Base-by-base conservation (phyloP, 176 grass and related monocot species). In the Musa itinerans region DNA sequence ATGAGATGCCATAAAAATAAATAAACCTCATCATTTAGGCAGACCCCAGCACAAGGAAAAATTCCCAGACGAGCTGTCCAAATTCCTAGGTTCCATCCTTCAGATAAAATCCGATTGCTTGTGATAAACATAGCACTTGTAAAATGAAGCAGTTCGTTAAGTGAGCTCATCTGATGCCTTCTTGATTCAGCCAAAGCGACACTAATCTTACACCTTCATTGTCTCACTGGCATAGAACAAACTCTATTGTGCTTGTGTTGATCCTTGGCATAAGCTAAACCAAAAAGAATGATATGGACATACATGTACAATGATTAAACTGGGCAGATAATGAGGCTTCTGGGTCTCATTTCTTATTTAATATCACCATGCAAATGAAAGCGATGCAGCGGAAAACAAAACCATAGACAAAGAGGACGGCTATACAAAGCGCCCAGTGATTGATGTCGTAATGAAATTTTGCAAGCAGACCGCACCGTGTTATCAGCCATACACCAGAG, bases 401-500 rank as follows among this genome's bases (percentile, higher is more conserved):
- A 51, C 94, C 94, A 52, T 98, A 98, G 15, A 90, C 68, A 78
- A 98, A 87, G 62, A 98, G 80, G 75, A 98, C 48, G 3, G 79
- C 53, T 73, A 98, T 84, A 53, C 90, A 93, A 14, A 98, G 78
- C 3, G 52, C 34, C 90, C 87, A 89, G 48, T 98, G 59, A 27
- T 93, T 74, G 61, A 98, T 98, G 61, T 91, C 21, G 4, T 91
- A 98, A 50, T 75, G 55, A 11, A 23, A 85, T 59, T 12, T 80
- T 25, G 69, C 65, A 52, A 98, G 78, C 77, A 91, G 53, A 5
- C 76, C 90, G 0, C 94, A 98, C 58, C 94, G 85, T 74, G 90
- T 98, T 84, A 98, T 93, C n/a, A 98, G 66, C 94, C 94, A 98
- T 22, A 93, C 94, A 59, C 94, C 90, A 53, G 90, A 82, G 61